Percentiles rank a stretch among this genome's conserved stretches.
Conservation (phyloP, 768 basidiomycete genomes). For the Candolleomyces eurysporus region DNA sequence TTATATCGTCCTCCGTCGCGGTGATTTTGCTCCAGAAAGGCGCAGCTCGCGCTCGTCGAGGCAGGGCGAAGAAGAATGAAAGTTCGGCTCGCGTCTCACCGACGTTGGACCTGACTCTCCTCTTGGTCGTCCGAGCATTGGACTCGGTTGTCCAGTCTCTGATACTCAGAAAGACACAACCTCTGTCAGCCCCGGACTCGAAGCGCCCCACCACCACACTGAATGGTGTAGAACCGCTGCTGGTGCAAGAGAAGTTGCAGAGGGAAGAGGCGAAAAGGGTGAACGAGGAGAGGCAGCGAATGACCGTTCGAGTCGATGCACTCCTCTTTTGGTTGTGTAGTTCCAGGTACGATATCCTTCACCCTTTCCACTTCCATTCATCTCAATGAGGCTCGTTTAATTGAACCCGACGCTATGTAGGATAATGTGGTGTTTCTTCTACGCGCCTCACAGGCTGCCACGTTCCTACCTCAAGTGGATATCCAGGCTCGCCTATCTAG, state of each 20-base stretch:
- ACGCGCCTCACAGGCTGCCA: conserved; percentile 66
- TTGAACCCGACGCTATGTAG: conserved; percentile 32
- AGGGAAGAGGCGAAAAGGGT: conserved; percentile 28
- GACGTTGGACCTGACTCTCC: conserved; percentile 66
- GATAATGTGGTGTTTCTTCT: conserved; percentile 90
- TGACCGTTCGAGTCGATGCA: conserved; percentile 58
- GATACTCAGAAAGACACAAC: conserved; percentile 34
- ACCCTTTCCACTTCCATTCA: neutral
- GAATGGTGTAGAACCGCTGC: conserved; percentile 12
- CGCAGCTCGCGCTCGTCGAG: conserved; percentile 5
- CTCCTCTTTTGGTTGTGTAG: conserved; percentile 77
- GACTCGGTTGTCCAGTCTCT: conserved; percentile 58
- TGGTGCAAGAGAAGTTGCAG: conserved; percentile 20
- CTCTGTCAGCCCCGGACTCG: neutral
- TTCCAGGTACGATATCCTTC: conserved; percentile 53
- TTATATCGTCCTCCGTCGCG: conserved; percentile 54
- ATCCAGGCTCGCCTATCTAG: conserved; percentile 63
- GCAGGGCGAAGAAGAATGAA: neutral
- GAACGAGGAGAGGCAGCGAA: conserved; percentile 17
- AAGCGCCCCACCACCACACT: neutral
- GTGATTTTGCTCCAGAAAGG: conserved; percentile 31
- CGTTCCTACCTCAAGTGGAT: conserved; percentile 80
- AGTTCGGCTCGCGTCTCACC: conserved; percentile 36
- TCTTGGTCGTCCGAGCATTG: conserved; percentile 67
- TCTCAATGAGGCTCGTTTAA: neutral